A percentile compares a stretch with the other conserved stretches of the same genome.
Evolutionary conservation across 805 yeast genomes (phyloP).

Genomic region (Ogataea ganodermae): DNA sequence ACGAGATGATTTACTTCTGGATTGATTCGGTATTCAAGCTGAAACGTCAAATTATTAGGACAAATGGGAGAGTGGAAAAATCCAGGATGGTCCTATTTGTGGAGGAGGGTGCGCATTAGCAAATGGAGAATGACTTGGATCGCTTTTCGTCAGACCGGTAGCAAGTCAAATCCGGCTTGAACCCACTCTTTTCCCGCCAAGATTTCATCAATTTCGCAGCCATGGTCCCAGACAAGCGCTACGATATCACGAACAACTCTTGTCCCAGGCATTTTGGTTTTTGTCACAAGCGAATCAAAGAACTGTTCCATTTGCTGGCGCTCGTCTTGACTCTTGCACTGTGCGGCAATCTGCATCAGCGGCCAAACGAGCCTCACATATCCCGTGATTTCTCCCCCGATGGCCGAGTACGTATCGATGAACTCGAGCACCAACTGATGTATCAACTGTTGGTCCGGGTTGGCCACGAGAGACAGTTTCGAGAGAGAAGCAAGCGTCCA

Average conservation of each 20-base stretch:
- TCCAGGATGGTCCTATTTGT: no score
- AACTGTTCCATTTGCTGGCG: conserved; percentile 26
- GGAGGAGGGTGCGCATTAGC: no score
- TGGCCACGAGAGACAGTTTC: conserved; percentile 33
- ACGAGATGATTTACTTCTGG: no score
- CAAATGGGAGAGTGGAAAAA: no score
- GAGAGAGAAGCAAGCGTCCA: conserved; percentile 42
- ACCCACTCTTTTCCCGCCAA: conserved; percentile 41
- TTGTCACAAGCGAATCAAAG: conserved; percentile 38
- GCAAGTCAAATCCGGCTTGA: conserved; percentile 46
- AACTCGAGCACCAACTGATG: conserved; percentile 40
- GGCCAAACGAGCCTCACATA: conserved; percentile 58
- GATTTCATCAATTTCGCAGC: conserved; percentile 39
- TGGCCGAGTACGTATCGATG: conserved; percentile 40
- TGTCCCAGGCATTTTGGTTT: conserved; percentile 46
- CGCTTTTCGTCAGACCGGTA: conserved; percentile 32
- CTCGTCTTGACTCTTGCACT: conserved; percentile 36
- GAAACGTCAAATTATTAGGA: no score
- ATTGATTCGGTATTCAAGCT: no score
- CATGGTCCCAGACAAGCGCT: conserved; percentile 41
- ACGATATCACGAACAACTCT: conserved; percentile 39
- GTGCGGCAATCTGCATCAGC: conserved; percentile 46
- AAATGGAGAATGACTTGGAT: background rate
- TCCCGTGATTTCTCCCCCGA: conserved; percentile 41
- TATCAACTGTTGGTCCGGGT: conserved; percentile 31